These are phyloP conservation scores for Backusella westeae DNA, from an alignment of 192 early-diverging fungal species.

Conservation along the genomic window DNA sequence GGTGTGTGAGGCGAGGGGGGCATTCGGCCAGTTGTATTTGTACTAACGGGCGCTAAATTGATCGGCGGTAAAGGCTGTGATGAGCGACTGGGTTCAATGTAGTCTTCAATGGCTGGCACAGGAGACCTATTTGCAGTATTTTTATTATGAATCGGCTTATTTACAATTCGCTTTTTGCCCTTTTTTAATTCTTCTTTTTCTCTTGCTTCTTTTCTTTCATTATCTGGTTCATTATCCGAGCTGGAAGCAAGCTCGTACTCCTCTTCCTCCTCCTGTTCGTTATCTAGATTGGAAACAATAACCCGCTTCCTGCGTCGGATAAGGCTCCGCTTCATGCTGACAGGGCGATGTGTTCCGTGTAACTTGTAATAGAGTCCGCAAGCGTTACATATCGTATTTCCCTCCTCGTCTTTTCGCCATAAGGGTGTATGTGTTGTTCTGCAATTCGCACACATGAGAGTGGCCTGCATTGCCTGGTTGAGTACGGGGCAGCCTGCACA, in stretches of 20 bases:
- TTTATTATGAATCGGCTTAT: constrained; percentile 1
- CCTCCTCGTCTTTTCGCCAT: constrained; percentile 73
- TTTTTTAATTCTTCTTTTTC: not conserved
- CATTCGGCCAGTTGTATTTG: not conserved
- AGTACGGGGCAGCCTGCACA: constrained; percentile 76
- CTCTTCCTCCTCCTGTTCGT: constrained; percentile 15
- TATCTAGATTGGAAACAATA: constrained; percentile 17
- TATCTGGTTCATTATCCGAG: not conserved
- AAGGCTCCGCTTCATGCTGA: constrained; percentile 72
- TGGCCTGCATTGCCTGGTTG: constrained; percentile 59
- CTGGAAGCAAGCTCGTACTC: constrained; percentile 6
- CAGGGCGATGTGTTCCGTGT: constrained; percentile 77
- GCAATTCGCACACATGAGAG: constrained; percentile 71
- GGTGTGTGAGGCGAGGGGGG: not conserved
- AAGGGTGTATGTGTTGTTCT: constrained; percentile 76
- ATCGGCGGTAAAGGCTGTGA: not conserved
- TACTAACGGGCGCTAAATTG: not conserved
- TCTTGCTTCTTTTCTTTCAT: not conserved
- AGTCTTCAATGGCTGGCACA: constrained; percentile 55
- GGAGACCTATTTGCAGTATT: not conserved
- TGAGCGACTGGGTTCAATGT: constrained; percentile 41
- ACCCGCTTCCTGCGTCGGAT: constrained; percentile 77
- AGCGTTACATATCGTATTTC: constrained; percentile 81
- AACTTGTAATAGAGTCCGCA: constrained; percentile 90
- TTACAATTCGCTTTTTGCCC: constrained; percentile 3